Percentiles rank a stretch among this genome's conserved stretches.
phyloP scores from a whole-genome alignment of 331 rosid species.

The Phaseolus coccineus region DNA sequence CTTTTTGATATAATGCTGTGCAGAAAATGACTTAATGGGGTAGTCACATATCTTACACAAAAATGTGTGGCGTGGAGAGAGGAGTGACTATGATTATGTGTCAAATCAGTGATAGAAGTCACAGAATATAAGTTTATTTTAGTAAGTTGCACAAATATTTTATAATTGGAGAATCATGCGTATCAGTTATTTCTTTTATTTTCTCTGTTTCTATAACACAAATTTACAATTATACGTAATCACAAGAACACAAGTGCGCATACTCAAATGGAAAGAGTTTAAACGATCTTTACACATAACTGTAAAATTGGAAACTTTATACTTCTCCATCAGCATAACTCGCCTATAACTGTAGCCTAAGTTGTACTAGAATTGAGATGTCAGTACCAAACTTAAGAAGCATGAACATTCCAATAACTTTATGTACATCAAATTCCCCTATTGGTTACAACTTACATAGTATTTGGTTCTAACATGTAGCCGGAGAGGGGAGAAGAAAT shows the following conservation, averaged over 20 bases:
- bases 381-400: not conserved
- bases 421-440: conserved; percentile 2
- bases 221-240: not conserved
- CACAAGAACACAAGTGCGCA: not conserved
- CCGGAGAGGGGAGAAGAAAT: conserved; percentile 14
- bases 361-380: not conserved
- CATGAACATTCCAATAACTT: not conserved
- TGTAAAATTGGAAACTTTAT: not conserved
- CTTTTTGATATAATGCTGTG: no score
- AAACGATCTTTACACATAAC: not conserved
- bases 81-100: not conserved
- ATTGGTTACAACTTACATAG: not conserved
- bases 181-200: not conserved
- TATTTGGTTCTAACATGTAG: not conserved
- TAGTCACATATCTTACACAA: no score
- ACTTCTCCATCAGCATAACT: not conserved
- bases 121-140: not conserved
- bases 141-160: not conserved
- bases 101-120: not conserved
- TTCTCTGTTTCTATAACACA: not conserved
- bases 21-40: no score
- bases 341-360: not conserved
- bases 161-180: not conserved
- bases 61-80: no score
- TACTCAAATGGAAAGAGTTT: not conserved